phyloP scores from a whole-genome alignment of 345 rosid genomes.

The Orychophragmus violaceus region DNA sequence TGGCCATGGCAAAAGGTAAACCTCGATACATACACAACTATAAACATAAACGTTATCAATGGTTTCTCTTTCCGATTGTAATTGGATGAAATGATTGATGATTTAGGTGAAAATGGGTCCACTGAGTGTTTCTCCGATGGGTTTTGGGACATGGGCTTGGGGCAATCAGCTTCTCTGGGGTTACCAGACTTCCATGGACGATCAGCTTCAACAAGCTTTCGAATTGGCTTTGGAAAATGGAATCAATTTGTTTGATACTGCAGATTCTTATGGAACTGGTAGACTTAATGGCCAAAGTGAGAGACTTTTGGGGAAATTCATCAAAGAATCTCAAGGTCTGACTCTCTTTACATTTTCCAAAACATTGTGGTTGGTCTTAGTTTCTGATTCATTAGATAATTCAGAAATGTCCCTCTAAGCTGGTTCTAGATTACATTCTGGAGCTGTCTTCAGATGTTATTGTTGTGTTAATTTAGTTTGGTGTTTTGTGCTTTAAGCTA shows the following conservation, averaged over 20 bases:
- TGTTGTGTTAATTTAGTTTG: neutral
- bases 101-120: conserved; percentile 83
- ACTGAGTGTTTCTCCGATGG: conserved; percentile 82
- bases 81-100: neutral
- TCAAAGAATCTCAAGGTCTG: conserved; percentile 51
- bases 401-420: neutral
- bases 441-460: conserved; percentile 1
- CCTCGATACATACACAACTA: neutral
- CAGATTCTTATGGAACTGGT: conserved; percentile 96
- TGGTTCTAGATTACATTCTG: neutral
- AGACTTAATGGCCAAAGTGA: conserved; percentile 83
- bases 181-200: conserved; percentile 74
- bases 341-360: neutral
- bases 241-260: conserved; percentile 75
- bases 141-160: conserved; percentile 99
- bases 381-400: neutral
- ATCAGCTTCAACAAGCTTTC: conserved; percentile 67
- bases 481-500: neutral
- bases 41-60: neutral
- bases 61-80: neutral
- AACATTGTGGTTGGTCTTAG: neutral
- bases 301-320: conserved; percentile 80
- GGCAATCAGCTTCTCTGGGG: conserved; percentile 97
- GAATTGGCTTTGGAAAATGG: conserved; percentile 73
- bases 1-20: conserved; percentile 90